Evolutionary conservation across 164 flowering plant species (phyloP), one percentile per base, ranked within the genome.

Genomic region (Berberis vulgaris): DNA sequence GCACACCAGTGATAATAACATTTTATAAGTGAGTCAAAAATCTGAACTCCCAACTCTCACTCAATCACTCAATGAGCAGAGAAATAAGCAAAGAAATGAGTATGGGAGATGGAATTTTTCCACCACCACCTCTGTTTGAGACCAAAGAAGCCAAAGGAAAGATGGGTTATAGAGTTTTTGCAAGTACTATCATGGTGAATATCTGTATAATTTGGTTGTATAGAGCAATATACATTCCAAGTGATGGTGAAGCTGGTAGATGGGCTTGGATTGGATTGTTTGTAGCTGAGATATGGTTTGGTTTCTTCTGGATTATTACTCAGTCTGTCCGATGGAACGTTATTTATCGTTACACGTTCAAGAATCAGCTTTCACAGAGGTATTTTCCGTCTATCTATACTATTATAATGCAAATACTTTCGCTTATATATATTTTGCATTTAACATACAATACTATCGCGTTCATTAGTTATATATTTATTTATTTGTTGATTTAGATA

Each of bases 321-420:
- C 61, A 63, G 10, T 50, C 56, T 7, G 44, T 69, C 11, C 66
- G 75, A 38, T 75, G 79, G 81, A 71, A 66, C 42, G 63, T 60
- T 7, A 46, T 69, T 49, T 50, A 59, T 4, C 73, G 75, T 45
- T 39, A 54, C 67, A 64, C 79, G 38, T 76, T 73, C 77, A 75
- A 66, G 39, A 70, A 78, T 49, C 60, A 72, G 41, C 84, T 80
- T 64, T 52, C 65, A 12, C 58, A 12, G 13, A 78, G 86, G 80
- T 77, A 43, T 10, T 41, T 2, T 7, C 8, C 7, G 26, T 26
- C 26, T 26, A 26, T 26, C 26, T 26, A 26, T 26, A 26, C 26
- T 26, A 26, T 26, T 26, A 26, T 26, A 26, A 26, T 26, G 26
- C 26, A 26, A 26, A 26, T 26, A 26, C 26, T 26, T 26, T 26